Percentiles rank a stretch among this genome's conserved stretches.
phyloP scores from a whole-genome alignment of 75 land plant species.

The Ceratopteris richardii region DNA sequence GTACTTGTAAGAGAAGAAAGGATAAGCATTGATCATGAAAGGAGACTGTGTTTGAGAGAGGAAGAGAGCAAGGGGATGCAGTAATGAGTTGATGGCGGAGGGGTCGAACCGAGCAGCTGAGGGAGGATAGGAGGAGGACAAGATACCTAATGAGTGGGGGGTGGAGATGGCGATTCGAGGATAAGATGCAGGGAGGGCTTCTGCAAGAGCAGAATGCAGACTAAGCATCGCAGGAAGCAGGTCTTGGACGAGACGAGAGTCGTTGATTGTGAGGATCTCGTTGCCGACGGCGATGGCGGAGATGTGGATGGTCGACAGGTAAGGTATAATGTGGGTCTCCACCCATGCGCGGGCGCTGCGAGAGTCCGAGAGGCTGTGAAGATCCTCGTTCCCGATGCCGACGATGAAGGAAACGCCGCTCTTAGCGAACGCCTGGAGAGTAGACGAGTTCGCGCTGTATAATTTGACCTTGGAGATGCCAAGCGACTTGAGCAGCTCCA shows the following conservation, averaged over 20 bases:
- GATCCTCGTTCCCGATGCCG: conserved; percentile 57
- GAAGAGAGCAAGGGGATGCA: conserved; percentile 57
- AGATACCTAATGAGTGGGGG: conserved; percentile 51
- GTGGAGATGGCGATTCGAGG: conserved; percentile 45
- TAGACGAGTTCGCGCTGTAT: conserved; percentile 58
- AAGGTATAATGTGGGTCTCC: conserved; percentile 34
- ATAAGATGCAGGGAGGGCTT: conserved; percentile 21
- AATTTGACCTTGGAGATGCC: conserved; percentile 51
- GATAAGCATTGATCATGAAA: conserved; percentile 79
- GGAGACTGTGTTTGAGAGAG: conserved; percentile 39
- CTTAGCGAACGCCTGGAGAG: conserved; percentile 43
- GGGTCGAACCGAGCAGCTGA: conserved; percentile 46
- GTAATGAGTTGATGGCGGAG: conserved; percentile 17
- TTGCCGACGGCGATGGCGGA: conserved; percentile 68
- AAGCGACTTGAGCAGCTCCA: conserved; percentile 35
- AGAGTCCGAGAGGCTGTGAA: conserved; percentile 13
- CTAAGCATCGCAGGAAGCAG: conserved; percentile 70
- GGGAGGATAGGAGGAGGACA: conserved; percentile 56
- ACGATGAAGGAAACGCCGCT: conserved; percentile 43
- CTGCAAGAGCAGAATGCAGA: conserved; percentile 43
- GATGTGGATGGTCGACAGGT: conserved; percentile 50
- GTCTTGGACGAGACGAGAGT: conserved; percentile 21
- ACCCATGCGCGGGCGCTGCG: conserved; percentile 43
- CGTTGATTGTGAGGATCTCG: conserved; percentile 42
- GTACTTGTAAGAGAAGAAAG: conserved; percentile 63